Base-by-base conservation (phyloP, 1,139 yeast species). In the Nematodospora anomalae region DNA sequence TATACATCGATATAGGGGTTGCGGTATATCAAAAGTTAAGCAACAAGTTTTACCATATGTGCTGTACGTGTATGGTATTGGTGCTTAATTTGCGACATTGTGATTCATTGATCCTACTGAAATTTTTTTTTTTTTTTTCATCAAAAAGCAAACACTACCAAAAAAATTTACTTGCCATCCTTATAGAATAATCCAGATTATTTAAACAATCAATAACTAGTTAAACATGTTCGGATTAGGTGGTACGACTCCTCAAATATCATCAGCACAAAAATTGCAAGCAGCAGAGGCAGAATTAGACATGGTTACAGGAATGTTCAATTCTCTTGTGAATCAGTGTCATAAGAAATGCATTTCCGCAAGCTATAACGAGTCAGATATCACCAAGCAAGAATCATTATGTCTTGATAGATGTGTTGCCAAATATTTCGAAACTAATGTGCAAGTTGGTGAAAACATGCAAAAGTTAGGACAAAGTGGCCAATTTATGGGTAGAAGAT, bases 381-480 rank as follows among this genome's bases (percentile, higher is more conserved):
- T 92, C 48, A 76, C 76, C 67, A 88, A 87, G 71, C 81, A 76
- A 55, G 98, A 92, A 67, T 80, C 92, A 32, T 74, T 87, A 40
- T 92, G 99, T 64, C 76, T 94, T 51, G 99, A 92, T 69, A 83
- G 98, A 74, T 92, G 99, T 71, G 98, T 92, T 45, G 80, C 95
- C 54, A 92, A 92, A 67, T 92, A 92, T 67, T 94, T 94, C 53
- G 97, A 89, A 55, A 89, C 96, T 50, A 92, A 92, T 62, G 94
- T 88, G 49, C 86, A 89, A 69, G 96, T 94, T 47, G 97, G 97
- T 50, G 97, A 90, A 57, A 76, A 80, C 61, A 82, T 83, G 89
- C 89, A 83, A 66, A 74, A 78, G 56, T 64, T 83, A 63, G 90
- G 90, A 35, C 83, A 71, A 55, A 61, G 69, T 30, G 75, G 76